Percentiles rank a stretch among this genome's conserved stretches.
Conservation (phyloP, 192 early-diverging fungal species). For the Funneliformis mosseae region DNA sequence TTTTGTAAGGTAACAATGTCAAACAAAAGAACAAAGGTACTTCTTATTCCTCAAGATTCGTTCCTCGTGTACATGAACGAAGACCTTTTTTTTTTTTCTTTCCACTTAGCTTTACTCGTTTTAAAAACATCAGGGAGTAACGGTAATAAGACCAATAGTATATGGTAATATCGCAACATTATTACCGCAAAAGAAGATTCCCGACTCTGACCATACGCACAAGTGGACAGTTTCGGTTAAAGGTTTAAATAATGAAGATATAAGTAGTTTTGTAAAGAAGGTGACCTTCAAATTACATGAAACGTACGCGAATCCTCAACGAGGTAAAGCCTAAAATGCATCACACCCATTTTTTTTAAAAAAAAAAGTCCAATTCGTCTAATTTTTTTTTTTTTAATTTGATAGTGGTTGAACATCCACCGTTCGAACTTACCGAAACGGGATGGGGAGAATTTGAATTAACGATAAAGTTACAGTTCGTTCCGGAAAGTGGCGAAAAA, state of each 20-base stretch:
- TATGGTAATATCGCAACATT: slow-evolving; percentile 85
- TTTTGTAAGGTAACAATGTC: slow-evolving; percentile 7
- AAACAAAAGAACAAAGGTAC: slow-evolving; percentile 14
- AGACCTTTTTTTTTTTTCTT: too few relatives aligned
- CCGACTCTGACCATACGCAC: slow-evolving; percentile 90
- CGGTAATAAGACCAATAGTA: slow-evolving; percentile 76
- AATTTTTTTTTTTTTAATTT: not conserved
- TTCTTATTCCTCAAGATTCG: too few relatives aligned
- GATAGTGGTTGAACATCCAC: slow-evolving; percentile 74
- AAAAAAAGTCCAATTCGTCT: not conserved
- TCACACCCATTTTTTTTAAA: not conserved
- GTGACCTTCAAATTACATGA: slow-evolving; percentile 97
- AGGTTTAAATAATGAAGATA: slow-evolving; percentile 84
- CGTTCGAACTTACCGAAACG: slow-evolving; percentile 92
- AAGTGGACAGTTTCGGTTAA: slow-evolving; percentile 91
- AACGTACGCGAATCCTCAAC: slow-evolving; percentile 74
- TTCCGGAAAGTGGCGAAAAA: slow-evolving; percentile 74
- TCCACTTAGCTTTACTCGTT: not conserved
- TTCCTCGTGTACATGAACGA: too few relatives aligned
- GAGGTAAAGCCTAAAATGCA: slow-evolving; percentile 50
- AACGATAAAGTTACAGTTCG: slow-evolving; percentile 88
- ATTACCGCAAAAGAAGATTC: slow-evolving; percentile 61
- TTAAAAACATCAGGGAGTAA: slow-evolving; percentile 52
- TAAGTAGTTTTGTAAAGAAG: slow-evolving; percentile 82
- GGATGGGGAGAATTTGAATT: slow-evolving; percentile 99